Base-by-base conservation (phyloP, 768 basidiomycete genomes). In the Cyathus striatus region DNA sequence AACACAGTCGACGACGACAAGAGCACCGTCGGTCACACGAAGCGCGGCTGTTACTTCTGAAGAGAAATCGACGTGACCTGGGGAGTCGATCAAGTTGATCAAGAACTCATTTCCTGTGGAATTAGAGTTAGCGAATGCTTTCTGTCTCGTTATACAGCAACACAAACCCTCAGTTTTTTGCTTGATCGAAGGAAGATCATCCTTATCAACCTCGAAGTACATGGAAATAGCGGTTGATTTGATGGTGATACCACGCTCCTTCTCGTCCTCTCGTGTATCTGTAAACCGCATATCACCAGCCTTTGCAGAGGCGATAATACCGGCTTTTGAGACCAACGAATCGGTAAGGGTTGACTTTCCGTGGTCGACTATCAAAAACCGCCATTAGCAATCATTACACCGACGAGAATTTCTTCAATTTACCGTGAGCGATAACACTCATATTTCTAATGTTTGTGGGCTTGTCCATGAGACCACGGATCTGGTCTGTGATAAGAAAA, bases 31-130 rank as follows among this genome's bases (percentile, higher is more conserved):
- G 50, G 96, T 99, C 59, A 99, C 96, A 73, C 96, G 96, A 62
- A 99, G 91, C 52, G 96, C 96, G 49, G 96, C 96, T 2, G 96
- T 99, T 57, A 99, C 96, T 70, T 99, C 96, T 41, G 96, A 98
- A 24, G 96, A 99, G 78, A 99, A 99, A 68, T 99, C 96, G 68
- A 99, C 96, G 81, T 99, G 96, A 58, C 96, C 96, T 42, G 96
- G 96, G 6, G 94, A 97, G 66, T 99, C 96, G 75, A 99, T 98
- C 73, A 99, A 72, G 74, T 99, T 99, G 78, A 99, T 97, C 79
- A 99, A 81, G 80, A 99, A 99, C 66, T 97, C 91, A 62, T 81
- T 76, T 51, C 93, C 92, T 84, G 35, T 10, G 17, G 27, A 9
- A 9, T 9, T 18, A 18, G 35, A 10, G 17, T 36, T 9, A 46